Conservation (phyloP, 1,284 basidiomycete genomes). For the Pseudozyma thailandica region DNA sequence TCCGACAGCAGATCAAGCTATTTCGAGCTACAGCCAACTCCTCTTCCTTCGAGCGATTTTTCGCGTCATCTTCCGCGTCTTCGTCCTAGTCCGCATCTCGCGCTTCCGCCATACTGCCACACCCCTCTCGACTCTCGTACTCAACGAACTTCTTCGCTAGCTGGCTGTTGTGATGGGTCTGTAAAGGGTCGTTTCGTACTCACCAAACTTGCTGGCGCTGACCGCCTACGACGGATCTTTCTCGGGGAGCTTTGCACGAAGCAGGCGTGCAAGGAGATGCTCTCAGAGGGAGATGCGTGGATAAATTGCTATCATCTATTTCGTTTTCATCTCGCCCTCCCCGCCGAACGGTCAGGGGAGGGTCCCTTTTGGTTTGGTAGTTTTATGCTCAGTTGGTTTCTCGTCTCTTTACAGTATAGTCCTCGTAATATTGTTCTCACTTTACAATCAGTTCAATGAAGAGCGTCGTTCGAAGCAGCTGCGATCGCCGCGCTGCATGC, state of each 20-base stretch:
- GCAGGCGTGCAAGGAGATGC: constrained; percentile 27
- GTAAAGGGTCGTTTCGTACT: neutral
- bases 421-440: neutral
- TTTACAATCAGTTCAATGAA: too few relatives aligned
- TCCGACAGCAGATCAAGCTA: neutral
- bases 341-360: neutral
- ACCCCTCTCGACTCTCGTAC: constrained; percentile 27
- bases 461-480: too few relatives aligned
- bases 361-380: neutral
- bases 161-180: constrained; percentile 4
- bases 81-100: constrained; percentile 25
- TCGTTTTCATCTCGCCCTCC: neutral
- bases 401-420: neutral
- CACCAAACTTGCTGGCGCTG: neutral
- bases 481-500: neutral
- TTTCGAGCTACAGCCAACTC: constrained; percentile 14
- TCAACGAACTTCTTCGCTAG: constrained; percentile 32
- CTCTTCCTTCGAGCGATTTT: constrained; percentile 31
- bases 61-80: constrained; percentile 36
- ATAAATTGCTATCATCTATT: neutral
- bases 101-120: constrained; percentile 23
- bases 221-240: neutral
- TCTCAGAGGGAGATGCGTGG: neutral
- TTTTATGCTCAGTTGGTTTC: neutral
- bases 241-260: constrained; percentile 10